Conservation (phyloP, 2,329 filamentous ascomycete species). For the Phaeomoniella chlamydospora region DNA sequence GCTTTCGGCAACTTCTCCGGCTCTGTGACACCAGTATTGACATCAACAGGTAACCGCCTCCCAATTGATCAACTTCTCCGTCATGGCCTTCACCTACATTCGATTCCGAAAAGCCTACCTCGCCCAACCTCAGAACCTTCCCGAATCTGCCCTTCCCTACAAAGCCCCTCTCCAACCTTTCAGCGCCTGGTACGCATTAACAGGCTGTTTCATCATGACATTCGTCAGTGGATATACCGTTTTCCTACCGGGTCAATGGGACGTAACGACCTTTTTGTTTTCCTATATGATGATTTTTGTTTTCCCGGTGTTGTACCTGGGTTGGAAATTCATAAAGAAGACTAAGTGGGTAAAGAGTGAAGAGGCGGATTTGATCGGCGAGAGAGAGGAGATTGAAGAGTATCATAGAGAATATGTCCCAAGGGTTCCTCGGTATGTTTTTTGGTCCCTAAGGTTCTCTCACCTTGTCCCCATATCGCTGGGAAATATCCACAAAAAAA, state of each 20-base stretch:
- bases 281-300: slow-evolving; percentile 62
- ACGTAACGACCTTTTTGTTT: slow-evolving; percentile 56
- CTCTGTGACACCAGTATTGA: no score
- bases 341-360: slow-evolving; percentile 42
- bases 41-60: slow-evolving; percentile 47
- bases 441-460: no score
- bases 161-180: slow-evolving; percentile 57
- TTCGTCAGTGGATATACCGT: slow-evolving; percentile 65
- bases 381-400: slow-evolving; percentile 52
- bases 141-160: slow-evolving; percentile 55
- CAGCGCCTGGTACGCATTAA: slow-evolving; percentile 51
- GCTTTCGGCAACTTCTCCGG: no score
- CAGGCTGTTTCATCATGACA: slow-evolving; percentile 53
- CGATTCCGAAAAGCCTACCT: slow-evolving; percentile 55
- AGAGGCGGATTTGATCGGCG: slow-evolving; percentile 48
- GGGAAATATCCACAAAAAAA: neutral
- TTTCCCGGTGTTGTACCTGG: slow-evolving; percentile 53
- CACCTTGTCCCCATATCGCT: no score
- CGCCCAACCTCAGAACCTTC: slow-evolving; percentile 47
- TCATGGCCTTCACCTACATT: slow-evolving; percentile 57
- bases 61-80: slow-evolving; percentile 58
- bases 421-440: slow-evolving; percentile 34
- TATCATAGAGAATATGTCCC: slow-evolving; percentile 49
- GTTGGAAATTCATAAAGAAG: slow-evolving; percentile 57
- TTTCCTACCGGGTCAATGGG: slow-evolving; percentile 57